Evolutionary conservation across 2,329 filamentous ascomycete genomes (phyloP), one percentile per base, ranked within the genome.

Genomic region (Geosmithia flava): DNA sequence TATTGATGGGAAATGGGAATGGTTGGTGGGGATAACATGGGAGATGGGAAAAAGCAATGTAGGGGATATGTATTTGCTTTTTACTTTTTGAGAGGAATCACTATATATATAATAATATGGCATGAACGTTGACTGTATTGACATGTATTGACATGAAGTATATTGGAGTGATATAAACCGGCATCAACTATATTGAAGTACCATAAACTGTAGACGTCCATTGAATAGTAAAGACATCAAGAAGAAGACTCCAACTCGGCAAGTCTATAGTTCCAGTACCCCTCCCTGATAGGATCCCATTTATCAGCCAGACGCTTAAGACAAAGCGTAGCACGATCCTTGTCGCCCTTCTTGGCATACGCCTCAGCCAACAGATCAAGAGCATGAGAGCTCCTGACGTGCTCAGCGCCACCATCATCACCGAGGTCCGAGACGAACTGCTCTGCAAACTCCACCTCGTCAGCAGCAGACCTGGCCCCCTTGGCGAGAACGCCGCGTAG

Each of bases 231-330:
- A 5, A 42, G 10, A 16, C 20, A 13, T 27, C 20, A 16, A 16
- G 29, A 44, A 8, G 20, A n/a, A 19, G 46, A 23, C 8, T 50
- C 37, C 13, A 65, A 50, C 51, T 63, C 56, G 39, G 56, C 53
- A 16, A 59, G 55, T 27, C 65, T 58, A 46, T 68, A 95, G 58
- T 86, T 82, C 93, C 93, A 98, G 67, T 96, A 98, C 53, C 90
- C 91, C 54, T 81, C 83, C 50, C 93, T 75, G 51, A 98, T 84
- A 7, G 87, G 87, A 72, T 98, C 93, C 76, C 89, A 98, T 69
- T 83, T 90, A 59, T 84, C 81, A 45, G 80, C 84, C 58, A 98
- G 64, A 52, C 94, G 69, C 50, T 76, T 76, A 58, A 96, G 66
- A 51, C 85, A 88, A 59, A 80, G 66, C 48, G 72, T 78, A 2